phyloP scores from a whole-genome alignment of 805 yeast genomes.

The Jamesozyma gamospora region DNA sequence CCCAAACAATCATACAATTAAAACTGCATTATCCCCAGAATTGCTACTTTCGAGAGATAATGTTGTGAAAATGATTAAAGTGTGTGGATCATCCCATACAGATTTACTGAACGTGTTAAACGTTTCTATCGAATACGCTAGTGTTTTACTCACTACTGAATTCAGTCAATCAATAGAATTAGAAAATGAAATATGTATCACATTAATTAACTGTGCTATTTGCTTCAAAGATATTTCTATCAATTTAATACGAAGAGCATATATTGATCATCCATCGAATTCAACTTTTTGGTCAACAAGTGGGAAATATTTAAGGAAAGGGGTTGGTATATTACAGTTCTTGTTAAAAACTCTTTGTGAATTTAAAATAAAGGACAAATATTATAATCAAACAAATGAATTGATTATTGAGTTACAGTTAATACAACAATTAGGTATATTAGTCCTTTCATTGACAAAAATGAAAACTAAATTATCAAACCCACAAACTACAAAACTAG shows the following conservation, averaged over 20 bases:
- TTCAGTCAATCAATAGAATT: background rate
- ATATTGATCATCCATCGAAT: conserved; percentile 9
- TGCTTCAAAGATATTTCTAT: conserved; percentile 14
- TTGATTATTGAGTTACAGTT: conserved; percentile 12
- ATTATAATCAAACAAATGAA: conserved; percentile 2
- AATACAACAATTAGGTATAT: conserved; percentile 23
- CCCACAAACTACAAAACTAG: conserved; percentile 18
- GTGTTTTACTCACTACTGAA: background rate
- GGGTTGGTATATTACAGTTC: conserved; percentile 22
- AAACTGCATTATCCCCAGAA: background rate
- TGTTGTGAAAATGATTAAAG: background rate
- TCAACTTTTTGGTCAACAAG: conserved; percentile 20
- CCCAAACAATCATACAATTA: background rate
- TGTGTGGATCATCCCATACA: background rate
- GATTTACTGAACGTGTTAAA: conserved; percentile 4
- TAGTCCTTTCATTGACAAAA: conserved; percentile 26
- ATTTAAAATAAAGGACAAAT: background rate
- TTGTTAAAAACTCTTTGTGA: background rate
- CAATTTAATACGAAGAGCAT: conserved; percentile 22
- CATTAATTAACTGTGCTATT: conserved; percentile 14
- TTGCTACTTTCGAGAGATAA: background rate
- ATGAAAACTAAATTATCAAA: conserved; percentile 17
- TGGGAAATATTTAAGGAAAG: conserved; percentile 19
- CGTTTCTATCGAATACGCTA: conserved; percentile 6
- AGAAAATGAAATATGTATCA: background rate